Evolutionary conservation across 768 basidiomycete species (phyloP), one percentile per base, ranked within the genome.

Genomic region (Phlebiopsis flavidoalba): DNA sequence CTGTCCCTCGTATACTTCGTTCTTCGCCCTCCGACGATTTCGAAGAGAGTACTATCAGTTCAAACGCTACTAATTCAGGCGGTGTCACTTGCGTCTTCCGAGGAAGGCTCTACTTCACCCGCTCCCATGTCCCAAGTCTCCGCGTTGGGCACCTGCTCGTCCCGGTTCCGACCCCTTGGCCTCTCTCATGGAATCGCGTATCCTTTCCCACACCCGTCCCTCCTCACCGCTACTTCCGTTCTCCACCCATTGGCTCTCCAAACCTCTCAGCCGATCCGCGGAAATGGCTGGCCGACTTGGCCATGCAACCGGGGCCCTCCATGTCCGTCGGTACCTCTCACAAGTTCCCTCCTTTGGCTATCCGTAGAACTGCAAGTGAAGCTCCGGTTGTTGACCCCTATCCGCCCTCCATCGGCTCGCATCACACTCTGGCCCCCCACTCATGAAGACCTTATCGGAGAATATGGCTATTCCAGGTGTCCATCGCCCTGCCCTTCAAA

Each of bases 371-470:
- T 2, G 57, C 43, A n/a, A 62, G 57, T 37, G 61, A 58, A 52
- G 54, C 35, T 45, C n/a, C n/a, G n/a, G 56, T 45, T 43, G 51
- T 43, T 6, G 19, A 52, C 21, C 31, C n/a, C 53, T 8, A 33
- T 43, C 15, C 47, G 56, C 10, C 8, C 12, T 10, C 59, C 51
- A 2, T 36, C 59, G 3, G 21, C 35, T 22, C 48, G 56, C 21
- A 47, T 58, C 35, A 53, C 57, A 53, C 57, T n/a, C 57, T 62
- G 3, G n/a, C n/a, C 61, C 61, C 14, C 61, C 61, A 31, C 51
- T 62, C 31, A 62, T 62, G 61, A 58, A 62, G 51, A 49, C 61
- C 15, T 52, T 62, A 12, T 58, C 51, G 21, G 57, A 53, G 15
- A 50, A 57, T 12, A 54, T 60, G 40, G 51, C 17, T 8, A 43